Base-by-base conservation (phyloP, 148 eudicot genomes). In the Vaccinium vitisidaea region DNA sequence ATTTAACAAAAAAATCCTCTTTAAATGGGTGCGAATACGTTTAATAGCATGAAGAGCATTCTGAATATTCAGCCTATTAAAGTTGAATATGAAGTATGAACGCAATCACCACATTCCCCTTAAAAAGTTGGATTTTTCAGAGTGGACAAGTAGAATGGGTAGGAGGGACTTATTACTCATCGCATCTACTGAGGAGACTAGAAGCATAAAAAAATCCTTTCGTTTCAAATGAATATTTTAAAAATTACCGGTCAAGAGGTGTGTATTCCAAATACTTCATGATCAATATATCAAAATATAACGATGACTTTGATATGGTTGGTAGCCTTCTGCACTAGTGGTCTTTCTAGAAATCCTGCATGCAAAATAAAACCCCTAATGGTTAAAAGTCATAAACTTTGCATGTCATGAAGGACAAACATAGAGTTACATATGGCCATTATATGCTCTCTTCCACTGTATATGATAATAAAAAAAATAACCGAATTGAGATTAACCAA, bases 231-330 rank as follows among this genome's bases (percentile, higher is more conserved):
- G 27, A 50, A 82, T 21, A 49, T 23, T 70, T 27, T 75, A 48
- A 82, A 59, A 52, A 75, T 61, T 92, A 97, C 99, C 96, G 89
- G 84, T 97, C 95, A 80, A 97, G 90, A 56, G 95, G 91, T 30
- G 99, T 95, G 93, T 93, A 94, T 91, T 97, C 99, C 92, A 97
- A 87, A 84, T 90, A 97, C 94, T 97, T 97, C 99, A 96, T 94
- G 88, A 78, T 88, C 52, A 14, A 74, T 76, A 15, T 36, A 27
- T 25, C 80, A 74, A 75, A 49, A 55, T 8, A 25, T 25, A 80
- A 71, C 12, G 27, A 61, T 13, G 5, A 2, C 70, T 75, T 65
- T 25, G 49, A n/a, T 86, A 63, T 50, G 50, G 78, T 30, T 71
- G 65, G 2, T 82, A 48, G 49, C 49, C 46, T 39, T 69, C 75